These are phyloP conservation scores for Plasmodium falciparum DNA, from an alignment of 169 alveolate genomes.

Conservation along the genomic window DNA sequence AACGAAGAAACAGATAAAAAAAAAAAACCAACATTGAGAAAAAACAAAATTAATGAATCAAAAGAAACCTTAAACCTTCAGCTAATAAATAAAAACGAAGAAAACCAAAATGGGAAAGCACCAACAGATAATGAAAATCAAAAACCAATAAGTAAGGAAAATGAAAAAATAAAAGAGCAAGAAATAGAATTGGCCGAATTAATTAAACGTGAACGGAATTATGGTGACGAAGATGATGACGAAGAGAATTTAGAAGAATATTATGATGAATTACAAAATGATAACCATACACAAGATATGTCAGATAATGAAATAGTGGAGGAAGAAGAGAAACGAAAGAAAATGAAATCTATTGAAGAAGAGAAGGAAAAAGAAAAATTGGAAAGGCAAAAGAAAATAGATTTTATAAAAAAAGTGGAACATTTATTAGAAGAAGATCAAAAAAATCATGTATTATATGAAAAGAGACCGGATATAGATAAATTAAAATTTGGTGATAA, in stretches of 20 bases:
- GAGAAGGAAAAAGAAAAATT: slow-evolving; percentile 1
- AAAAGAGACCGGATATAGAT: slow-evolving; percentile 54
- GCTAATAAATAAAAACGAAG: not conserved
- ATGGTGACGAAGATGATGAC: not conserved
- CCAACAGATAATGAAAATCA: not conserved
- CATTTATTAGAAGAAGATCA: slow-evolving; percentile 48
- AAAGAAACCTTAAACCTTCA: not conserved
- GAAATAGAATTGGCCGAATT: not conserved
- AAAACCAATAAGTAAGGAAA: not conserved
- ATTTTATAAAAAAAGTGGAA: slow-evolving; percentile 61
- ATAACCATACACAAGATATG: not conserved
- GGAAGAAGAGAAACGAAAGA: slow-evolving; percentile 9
- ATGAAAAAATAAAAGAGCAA: not conserved
- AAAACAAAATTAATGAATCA: not conserved
- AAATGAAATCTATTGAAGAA: not conserved
- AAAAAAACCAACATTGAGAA: slow-evolving; percentile 5
- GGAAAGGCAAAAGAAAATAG: slow-evolving; percentile 37
- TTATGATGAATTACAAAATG: slow-evolving; percentile 5
- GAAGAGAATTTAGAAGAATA: not conserved
- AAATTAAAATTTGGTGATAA: slow-evolving; percentile 48
- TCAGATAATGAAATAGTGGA: not conserved
- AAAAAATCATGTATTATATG: slow-evolving; percentile 28
- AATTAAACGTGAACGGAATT: not conserved
- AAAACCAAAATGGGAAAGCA: not conserved
- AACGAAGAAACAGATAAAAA: slow-evolving; percentile 2